These are phyloP conservation scores for Lolium multiflorum DNA, from an alignment of 176 grass and related monocot species.

Conservation along the genomic window DNA sequence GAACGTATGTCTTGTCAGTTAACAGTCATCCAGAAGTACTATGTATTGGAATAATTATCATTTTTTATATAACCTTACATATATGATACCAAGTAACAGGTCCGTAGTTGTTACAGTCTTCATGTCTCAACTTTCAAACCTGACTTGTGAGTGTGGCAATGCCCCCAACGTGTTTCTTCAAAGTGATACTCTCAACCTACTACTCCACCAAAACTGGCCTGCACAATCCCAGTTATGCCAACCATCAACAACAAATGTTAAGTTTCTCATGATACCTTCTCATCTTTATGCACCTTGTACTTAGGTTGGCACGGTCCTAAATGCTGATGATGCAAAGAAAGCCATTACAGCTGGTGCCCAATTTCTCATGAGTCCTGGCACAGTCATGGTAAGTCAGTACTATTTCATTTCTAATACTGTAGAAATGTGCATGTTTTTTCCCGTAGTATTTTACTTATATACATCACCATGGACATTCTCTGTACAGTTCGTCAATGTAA, in stretches of 20 bases:
- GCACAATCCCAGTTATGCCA: background rate
- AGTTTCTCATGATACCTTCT: background rate
- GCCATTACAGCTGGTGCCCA: conserved; percentile 70
- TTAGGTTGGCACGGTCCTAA: conserved; percentile 86
- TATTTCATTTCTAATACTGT: conserved; percentile 12
- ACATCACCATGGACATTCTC: background rate
- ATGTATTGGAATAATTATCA: background rate
- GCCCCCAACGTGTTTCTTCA: too few species aligned
- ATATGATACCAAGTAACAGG: background rate
- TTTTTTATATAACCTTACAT: background rate
- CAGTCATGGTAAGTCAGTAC: conserved; percentile 55
- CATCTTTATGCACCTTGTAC: background rate
- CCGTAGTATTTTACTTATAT: background rate
- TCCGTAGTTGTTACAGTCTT: background rate
- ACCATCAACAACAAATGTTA: background rate
- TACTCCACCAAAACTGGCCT: background rate
- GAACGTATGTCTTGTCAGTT: background rate
- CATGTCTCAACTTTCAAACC: background rate
- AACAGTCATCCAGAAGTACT: background rate
- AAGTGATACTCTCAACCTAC: background rate
- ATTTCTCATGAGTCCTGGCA: conserved; percentile 93
- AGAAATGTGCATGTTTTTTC: background rate
- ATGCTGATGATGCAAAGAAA: conserved; percentile 77
- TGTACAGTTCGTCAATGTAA: background rate
- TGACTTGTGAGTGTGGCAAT: background rate